A percentile compares a stretch with the other conserved stretches of the same genome.
Conservation (phyloP, 768 basidiomycete species). For the Suillus discolor region DNA sequence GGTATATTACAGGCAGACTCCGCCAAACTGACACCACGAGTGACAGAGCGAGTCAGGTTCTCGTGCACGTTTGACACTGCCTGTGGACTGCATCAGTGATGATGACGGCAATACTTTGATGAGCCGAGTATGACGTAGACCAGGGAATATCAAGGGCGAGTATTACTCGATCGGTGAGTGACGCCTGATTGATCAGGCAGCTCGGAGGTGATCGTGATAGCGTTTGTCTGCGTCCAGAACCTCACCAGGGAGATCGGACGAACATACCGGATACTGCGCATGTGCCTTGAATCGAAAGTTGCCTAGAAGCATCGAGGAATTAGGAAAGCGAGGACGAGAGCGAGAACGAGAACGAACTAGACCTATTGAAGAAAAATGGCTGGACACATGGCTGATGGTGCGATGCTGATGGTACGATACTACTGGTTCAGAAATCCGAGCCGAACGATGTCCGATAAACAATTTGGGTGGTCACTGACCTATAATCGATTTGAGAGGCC, state of each 20-base stretch:
- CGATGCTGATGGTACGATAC: conserved; percentile 8
- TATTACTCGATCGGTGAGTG: background rate
- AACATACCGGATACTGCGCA: background rate
- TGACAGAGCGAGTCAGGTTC: background rate
- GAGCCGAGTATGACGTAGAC: background rate
- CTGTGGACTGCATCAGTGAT: background rate
- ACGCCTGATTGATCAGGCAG: background rate
- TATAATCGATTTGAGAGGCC: background rate
- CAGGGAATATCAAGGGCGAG: background rate
- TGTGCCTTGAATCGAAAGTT: too few relatives aligned
- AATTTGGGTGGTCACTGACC: background rate
- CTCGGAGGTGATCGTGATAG: background rate
- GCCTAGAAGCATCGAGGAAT: background rate
- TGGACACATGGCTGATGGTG: background rate
- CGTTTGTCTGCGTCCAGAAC: background rate
- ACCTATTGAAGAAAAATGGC: background rate
- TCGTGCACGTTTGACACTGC: background rate
- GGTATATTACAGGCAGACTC: background rate
- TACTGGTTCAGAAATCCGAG: conserved; percentile 1
- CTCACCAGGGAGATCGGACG: background rate
- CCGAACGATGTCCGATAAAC: conserved; percentile 15
- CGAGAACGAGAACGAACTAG: background rate
- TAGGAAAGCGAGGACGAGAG: background rate
- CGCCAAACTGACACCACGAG: background rate
- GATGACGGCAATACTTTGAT: background rate